Evolutionary conservation across 805 yeast species (phyloP).

Genomic region (Spathaspora passalidarum): DNA sequence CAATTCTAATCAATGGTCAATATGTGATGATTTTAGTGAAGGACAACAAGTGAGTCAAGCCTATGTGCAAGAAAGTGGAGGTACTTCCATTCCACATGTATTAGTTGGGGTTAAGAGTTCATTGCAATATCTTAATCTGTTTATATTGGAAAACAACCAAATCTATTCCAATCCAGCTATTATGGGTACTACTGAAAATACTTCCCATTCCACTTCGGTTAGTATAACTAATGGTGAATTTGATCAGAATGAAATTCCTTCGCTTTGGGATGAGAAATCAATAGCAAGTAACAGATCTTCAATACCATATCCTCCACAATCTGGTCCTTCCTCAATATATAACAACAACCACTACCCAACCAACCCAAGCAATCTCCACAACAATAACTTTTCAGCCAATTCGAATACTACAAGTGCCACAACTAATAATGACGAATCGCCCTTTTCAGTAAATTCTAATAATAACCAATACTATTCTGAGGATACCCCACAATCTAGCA

Average conservation of each 20-base stretch:
- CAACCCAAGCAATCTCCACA: not conserved
- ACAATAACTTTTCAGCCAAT: not conserved
- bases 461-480: slow-evolving; percentile 5
- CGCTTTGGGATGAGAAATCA: not conserved
- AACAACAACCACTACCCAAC: not conserved
- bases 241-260: slow-evolving; percentile 1
- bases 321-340: no score
- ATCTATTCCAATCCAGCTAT: not conserved
- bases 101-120: slow-evolving; percentile 55
- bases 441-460: slow-evolving; percentile 3
- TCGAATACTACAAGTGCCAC: not conserved
- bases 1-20: slow-evolving; percentile 67
- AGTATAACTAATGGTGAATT: not conserved
- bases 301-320: slow-evolving; percentile 1
- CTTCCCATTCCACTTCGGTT: not conserved
- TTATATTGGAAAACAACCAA: slow-evolving; percentile 42
- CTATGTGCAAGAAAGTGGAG: slow-evolving; percentile 44
- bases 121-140: slow-evolving; percentile 51
- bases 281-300: no score
- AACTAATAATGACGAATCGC: slow-evolving; percentile 2
- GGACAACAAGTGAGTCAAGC: slow-evolving; percentile 79
- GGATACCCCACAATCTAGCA: slow-evolving; percentile 7
- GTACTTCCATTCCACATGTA: slow-evolving; percentile 65
- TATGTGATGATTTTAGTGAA: slow-evolving; percentile 81
- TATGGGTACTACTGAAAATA: not conserved